Conservation (phyloP, 176 grass and related monocot genomes). For the Musa troglodytarum region DNA sequence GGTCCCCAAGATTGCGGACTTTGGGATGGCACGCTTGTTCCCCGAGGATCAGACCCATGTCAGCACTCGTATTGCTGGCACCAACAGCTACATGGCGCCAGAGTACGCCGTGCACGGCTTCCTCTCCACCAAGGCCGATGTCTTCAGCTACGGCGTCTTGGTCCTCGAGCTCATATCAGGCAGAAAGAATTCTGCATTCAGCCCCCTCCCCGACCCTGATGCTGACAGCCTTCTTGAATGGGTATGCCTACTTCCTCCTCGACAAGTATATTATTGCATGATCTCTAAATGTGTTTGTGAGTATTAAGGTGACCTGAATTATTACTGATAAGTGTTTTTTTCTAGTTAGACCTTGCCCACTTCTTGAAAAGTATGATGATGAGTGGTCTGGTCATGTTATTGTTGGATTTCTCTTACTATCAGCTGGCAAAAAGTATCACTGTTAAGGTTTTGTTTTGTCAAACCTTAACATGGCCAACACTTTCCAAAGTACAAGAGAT, state of each 20-base stretch:
- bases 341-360: no score
- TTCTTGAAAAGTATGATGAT: no score
- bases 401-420: no score
- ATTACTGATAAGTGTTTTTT: no score
- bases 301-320: no score
- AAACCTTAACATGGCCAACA: no score
- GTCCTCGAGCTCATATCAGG: constrained; percentile 71
- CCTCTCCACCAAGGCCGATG: constrained; percentile 84
- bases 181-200: constrained; percentile 58
- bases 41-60: constrained; percentile 65
- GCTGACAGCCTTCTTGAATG: constrained; percentile 71
- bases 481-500: no score
- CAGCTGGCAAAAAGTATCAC: no score
- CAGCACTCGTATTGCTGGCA: constrained; percentile 73
- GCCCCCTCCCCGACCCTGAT: constrained; percentile 30
- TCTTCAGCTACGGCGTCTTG: constrained; percentile 92
- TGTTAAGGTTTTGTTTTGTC: no score
- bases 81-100: constrained; percentile 94
- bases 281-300: no score
- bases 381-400: no score
- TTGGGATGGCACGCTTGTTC: constrained; percentile 81
- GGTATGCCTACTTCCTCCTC: constrained; percentile 23
- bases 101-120: constrained; percentile 89
- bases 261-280: background rate
- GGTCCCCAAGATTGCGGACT: constrained; percentile 92